A percentile compares a stretch with the other conserved stretches of the same genome.
phyloP scores from a whole-genome alignment of 106 monocot species.

The Amphibolis antarctica region DNA sequence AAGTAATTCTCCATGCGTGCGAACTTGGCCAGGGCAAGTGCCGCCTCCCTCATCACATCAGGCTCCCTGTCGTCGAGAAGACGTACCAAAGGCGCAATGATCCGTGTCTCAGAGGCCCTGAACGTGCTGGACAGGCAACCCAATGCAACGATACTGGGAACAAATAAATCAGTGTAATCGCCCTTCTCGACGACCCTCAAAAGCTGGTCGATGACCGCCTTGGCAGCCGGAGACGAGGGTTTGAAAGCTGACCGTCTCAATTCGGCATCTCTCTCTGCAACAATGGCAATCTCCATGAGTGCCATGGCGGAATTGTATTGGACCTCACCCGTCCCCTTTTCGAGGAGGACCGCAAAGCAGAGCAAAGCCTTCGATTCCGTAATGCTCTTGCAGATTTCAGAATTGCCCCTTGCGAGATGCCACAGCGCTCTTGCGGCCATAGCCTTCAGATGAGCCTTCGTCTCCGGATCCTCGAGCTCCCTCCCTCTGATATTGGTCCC shows the following conservation, averaged over 20 bases:
- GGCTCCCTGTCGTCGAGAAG: constrained; percentile 1
- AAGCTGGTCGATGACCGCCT: constrained; percentile 16
- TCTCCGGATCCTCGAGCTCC: constrained; percentile 44
- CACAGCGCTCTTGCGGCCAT: constrained; percentile 54
- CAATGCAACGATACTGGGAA: constrained; percentile 10
- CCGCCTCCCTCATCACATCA: constrained; percentile 2
- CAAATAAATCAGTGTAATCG: constrained; percentile 1
- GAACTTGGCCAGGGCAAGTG: constrained; percentile 8
- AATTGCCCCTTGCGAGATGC: constrained; percentile 55
- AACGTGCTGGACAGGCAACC: constrained; percentile 18
- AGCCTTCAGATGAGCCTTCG: constrained; percentile 48
- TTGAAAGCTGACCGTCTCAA: constrained; percentile 60
- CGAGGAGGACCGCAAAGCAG: constrained; percentile 76
- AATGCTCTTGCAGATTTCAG: constrained; percentile 68
- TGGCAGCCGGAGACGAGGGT: constrained; percentile 10
- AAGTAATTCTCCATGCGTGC: constrained; percentile 49
- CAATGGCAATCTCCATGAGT: constrained; percentile 64
- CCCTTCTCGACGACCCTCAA: constrained; percentile 10
- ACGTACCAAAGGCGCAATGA: constrained; percentile 8
- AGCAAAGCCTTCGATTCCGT: constrained; percentile 71
- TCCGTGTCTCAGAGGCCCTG: constrained; percentile 15
- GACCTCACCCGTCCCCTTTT: constrained; percentile 65
- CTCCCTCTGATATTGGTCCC: constrained; percentile 19
- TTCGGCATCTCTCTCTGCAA: constrained; percentile 61
- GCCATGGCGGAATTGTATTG: constrained; percentile 86